Conservation (phyloP, 176 grass and related monocot species). For the Oryza rufipogon region DNA sequence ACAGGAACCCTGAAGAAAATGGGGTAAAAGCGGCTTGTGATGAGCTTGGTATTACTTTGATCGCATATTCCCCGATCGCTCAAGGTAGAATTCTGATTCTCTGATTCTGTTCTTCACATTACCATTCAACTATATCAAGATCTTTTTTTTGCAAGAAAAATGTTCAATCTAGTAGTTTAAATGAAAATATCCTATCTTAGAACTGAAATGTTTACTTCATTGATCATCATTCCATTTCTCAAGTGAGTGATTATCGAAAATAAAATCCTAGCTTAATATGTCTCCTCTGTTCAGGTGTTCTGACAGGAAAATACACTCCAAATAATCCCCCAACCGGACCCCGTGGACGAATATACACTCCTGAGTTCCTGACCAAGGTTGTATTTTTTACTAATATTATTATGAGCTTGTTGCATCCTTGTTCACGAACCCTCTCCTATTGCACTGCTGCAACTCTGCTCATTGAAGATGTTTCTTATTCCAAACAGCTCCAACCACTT, state of each 20-base stretch:
- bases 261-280: neutral
- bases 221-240: neutral
- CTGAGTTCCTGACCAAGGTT: conserved; percentile 50
- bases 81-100: conserved; percentile 53
- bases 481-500: conserved; percentile 80
- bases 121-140: neutral
- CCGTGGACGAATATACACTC: conserved; percentile 53
- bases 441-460: conserved; percentile 17
- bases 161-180: neutral
- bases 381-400: neutral
- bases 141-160: neutral
- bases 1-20: conserved; percentile 73
- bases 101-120: neutral
- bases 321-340: conserved; percentile 48
- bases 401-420: conserved; percentile 1
- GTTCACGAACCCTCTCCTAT: neutral
- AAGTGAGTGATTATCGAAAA: neutral
- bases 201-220: neutral
- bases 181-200: neutral
- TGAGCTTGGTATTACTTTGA: conserved; percentile 79
- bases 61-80: conserved; percentile 77
- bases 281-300: conserved; percentile 40
- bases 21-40: conserved; percentile 71
- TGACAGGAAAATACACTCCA: conserved; percentile 53
- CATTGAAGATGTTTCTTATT: conserved; percentile 13